A percentile compares a stretch with the other conserved stretches of the same genome.
Conservation (phyloP, 1,284 basidiomycete species). For the Pholiota adiposa region DNA sequence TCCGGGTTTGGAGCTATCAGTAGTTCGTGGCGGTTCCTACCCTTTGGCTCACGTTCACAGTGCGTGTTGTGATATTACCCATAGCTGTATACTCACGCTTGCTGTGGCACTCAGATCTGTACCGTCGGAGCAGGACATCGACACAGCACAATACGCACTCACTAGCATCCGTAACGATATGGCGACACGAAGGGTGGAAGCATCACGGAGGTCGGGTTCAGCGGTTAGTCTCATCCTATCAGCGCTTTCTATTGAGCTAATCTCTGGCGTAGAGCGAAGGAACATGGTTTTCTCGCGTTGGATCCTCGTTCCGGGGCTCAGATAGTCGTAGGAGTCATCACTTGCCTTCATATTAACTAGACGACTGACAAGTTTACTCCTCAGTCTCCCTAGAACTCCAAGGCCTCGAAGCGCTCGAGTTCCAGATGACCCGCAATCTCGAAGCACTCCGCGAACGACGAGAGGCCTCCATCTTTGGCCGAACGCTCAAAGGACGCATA, state of each 20-base stretch:
- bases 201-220: constrained; percentile 37
- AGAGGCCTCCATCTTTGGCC: constrained; percentile 51
- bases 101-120: constrained; percentile 25
- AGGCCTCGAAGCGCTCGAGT: constrained; percentile 69
- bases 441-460: constrained; percentile 53
- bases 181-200: constrained; percentile 38
- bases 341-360: neutral
- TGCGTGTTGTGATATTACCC: constrained; percentile 16
- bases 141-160: constrained; percentile 52
- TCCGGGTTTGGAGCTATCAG: constrained; percentile 78
- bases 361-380: constrained; percentile 6
- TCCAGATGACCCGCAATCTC: constrained; percentile 67
- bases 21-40: constrained; percentile 58
- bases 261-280: constrained; percentile 23
- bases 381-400: constrained; percentile 53
- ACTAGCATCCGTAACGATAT: constrained; percentile 58
- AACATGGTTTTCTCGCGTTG: constrained; percentile 53
- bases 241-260: neutral
- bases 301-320: constrained; percentile 52
- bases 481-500: constrained; percentile 59
- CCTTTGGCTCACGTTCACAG: constrained; percentile 28
- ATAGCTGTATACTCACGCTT: neutral
- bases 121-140: constrained; percentile 54
- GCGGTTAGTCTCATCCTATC: constrained; percentile 31
- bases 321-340: constrained; percentile 44